A percentile compares a stretch with the other conserved stretches of the same genome.
Evolutionary conservation across 108 stramenopile genomes (phyloP).

Genomic region (Ochromonas danica): DNA sequence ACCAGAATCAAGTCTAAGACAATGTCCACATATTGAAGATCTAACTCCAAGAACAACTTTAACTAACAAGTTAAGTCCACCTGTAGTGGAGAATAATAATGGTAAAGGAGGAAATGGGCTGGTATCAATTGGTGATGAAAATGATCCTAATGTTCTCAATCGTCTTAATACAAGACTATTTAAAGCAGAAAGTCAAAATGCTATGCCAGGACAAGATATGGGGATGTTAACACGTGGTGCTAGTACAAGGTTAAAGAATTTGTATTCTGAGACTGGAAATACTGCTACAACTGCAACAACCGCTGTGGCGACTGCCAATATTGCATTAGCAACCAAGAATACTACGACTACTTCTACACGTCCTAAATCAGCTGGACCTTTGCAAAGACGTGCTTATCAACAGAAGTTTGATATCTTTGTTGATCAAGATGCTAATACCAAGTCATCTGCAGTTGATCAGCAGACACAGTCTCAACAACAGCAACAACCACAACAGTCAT

Average conservation of each 20-base stretch:
- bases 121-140: not conserved
- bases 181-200: not conserved
- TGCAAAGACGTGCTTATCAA: no score
- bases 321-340: not conserved
- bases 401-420: conserved; percentile 23
- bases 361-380: no score
- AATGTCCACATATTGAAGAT: conserved; percentile 26
- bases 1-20: conserved; percentile 65
- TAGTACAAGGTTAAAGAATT: no score
- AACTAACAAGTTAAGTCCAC: not conserved
- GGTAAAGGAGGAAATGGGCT: not conserved
- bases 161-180: not conserved
- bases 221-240: no score
- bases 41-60: not conserved
- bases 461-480: not conserved
- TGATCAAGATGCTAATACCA: not conserved
- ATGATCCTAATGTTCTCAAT: not conserved
- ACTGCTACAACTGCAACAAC: no score
- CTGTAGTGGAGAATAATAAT: not conserved
- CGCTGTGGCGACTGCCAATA: not conserved
- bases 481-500: not conserved
- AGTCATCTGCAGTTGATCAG: not conserved
- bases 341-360: not conserved
- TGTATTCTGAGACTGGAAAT: no score
- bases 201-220: no score